Evolutionary conservation across 495 filamentous ascomycete genomes (phyloP), one percentile per base, ranked within the genome.

Genomic region (Talaromyces thailandensis): DNA sequence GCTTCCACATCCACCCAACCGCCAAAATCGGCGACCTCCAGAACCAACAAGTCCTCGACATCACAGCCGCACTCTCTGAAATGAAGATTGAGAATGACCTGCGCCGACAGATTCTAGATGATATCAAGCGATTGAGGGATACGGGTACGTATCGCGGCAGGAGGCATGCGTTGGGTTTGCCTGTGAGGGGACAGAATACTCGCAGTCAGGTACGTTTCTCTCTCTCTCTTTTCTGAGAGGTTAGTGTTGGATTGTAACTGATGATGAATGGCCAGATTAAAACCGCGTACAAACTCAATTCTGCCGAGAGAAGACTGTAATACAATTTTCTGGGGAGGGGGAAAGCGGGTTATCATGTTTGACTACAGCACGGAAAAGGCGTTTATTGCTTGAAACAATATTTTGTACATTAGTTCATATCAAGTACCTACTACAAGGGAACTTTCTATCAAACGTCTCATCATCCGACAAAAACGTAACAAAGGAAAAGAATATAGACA

Each of bases 71-170:
- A 68, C 79, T 98, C 43, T 90, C 93, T 6, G 86, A 85, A 11
- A 92, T 98, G 92, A 95, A 87, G 48, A 91, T 96, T 64, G 95
- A 98, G 72, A 96, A 90, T 68, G 93, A 98, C 66, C 79, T 96
- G 63, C 78, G 85, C 69, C 80, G 87, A 71, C 79, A 90, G 58
- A 66, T 96, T 45, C 75, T 84, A 66, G 91, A 96, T 31, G 90
- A 98, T 69, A 96, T 98, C 66, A 82, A 81, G 68, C 82, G 94
- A 35, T 69, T 98, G 72, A 87, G 88, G 70, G 93, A 96, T 72
- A 96, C 96, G 76, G 93, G 93, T 35, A 85, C 89, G 12, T 96
- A 96, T 74, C 79, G 95, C 40, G 94, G 94, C 60, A 84, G 90
- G 71, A 78, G 95, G 64, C 94, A 98, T 81, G 93, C 92, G 43